Conservation (phyloP, 2,329 filamentous ascomycete species). For the Macrophomina pseudophaseolina region DNA sequence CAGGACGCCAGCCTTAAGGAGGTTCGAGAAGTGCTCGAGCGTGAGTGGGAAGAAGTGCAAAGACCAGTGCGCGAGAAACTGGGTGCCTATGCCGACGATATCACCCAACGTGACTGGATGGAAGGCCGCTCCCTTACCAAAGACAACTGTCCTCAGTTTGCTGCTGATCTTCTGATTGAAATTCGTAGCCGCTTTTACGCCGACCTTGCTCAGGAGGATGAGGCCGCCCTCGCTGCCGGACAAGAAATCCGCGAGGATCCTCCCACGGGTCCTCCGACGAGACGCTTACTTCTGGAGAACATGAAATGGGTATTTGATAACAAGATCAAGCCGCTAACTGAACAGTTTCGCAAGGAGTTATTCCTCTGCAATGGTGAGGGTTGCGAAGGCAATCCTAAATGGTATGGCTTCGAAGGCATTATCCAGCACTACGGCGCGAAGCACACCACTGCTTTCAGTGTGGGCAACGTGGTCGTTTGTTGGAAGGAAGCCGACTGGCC, state of each 20-base stretch:
- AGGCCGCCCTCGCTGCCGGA: slow-evolving; percentile 35
- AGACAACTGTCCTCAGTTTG: slow-evolving; percentile 70
- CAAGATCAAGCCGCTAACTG: slow-evolving; percentile 73
- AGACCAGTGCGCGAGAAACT: slow-evolving; percentile 69
- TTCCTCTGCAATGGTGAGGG: slow-evolving; percentile 71
- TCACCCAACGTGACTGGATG: slow-evolving; percentile 69
- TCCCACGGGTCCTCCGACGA: slow-evolving; percentile 59
- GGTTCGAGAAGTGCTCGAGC: slow-evolving; percentile 65
- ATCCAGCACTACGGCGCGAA: slow-evolving; percentile 85
- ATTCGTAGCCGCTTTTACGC: slow-evolving; percentile 71
- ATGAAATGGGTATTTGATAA: slow-evolving; percentile 86
- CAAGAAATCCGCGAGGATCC: slow-evolving; percentile 48
- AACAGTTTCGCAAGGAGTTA: slow-evolving; percentile 69
- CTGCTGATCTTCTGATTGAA: slow-evolving; percentile 71
- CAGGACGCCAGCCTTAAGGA: slow-evolving; percentile 57
- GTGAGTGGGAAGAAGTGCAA: slow-evolving; percentile 74
- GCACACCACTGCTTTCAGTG: slow-evolving; percentile 72
- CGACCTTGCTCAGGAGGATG: slow-evolving; percentile 61
- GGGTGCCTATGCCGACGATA: slow-evolving; percentile 70
- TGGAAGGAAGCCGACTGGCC: slow-evolving; percentile 83
- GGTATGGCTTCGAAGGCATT: slow-evolving; percentile 77
- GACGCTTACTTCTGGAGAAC: slow-evolving; percentile 75
- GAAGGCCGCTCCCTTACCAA: slow-evolving; percentile 67
- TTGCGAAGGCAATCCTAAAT: slow-evolving; percentile 68
- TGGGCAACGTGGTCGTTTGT: slow-evolving; percentile 73